Conservation (phyloP, 192 early-diverging fungal genomes). For the Coemansia sp. region DNA sequence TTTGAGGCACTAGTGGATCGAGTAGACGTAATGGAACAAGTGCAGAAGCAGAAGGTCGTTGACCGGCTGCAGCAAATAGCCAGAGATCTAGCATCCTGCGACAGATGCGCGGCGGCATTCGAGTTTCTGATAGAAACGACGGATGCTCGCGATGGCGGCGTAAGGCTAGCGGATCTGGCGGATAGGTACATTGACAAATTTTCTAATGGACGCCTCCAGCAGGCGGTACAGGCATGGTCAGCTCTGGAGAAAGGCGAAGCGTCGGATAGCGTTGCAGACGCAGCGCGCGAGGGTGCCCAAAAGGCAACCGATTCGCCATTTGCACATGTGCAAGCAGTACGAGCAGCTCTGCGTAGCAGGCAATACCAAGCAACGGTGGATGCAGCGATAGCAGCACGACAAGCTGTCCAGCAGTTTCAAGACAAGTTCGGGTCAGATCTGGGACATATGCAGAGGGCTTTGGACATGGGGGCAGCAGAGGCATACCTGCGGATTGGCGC, state of each 20-base stretch:
- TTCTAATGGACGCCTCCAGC: slow-evolving; percentile 11
- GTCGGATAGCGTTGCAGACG: slow-evolving; percentile 2
- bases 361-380: slow-evolving; percentile 19
- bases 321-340: slow-evolving; percentile 24
- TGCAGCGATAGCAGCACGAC: slow-evolving; percentile 19
- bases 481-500: slow-evolving; percentile 60
- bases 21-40: slow-evolving; percentile 5
- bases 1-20: slow-evolving; percentile 29
- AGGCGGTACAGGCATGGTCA: slow-evolving; percentile 14
- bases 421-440: slow-evolving; percentile 10
- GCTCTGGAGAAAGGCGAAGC: slow-evolving; percentile 1
- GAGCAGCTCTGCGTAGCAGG: slow-evolving; percentile 4
- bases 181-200: slow-evolving; percentile 17
- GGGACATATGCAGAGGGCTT: slow-evolving; percentile 48
- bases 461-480: slow-evolving; percentile 62
- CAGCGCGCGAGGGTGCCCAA: slow-evolving; percentile 15
- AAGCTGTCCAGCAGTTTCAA: slow-evolving; percentile 7
- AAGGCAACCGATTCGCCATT: slow-evolving; percentile 35
- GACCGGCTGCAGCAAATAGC: slow-evolving; percentile 29
- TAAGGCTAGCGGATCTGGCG: slow-evolving; percentile 3
- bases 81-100: slow-evolving; percentile 18
- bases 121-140: slow-evolving; percentile 30
- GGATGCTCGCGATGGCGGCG: slow-evolving; percentile 13
- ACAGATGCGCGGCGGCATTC: slow-evolving; percentile 28
- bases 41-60: slow-evolving; percentile 6